A percentile compares a stretch with the other conserved stretches of the same genome.
Conservation (phyloP, 1,139 yeast genomes). For the Suhomyces anneliseae region DNA sequence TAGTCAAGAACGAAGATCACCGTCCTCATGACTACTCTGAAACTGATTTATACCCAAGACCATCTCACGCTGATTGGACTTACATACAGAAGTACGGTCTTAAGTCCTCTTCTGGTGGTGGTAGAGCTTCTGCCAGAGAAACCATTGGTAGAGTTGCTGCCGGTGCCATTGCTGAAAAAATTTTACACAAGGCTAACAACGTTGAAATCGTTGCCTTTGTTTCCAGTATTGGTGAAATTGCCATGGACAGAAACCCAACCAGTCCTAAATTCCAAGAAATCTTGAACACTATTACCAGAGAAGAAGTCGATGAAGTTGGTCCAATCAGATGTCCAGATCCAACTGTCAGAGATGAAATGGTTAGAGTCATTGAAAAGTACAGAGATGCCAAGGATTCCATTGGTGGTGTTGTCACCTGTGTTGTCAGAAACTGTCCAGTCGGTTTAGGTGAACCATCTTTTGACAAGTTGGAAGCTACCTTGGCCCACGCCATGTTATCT, state of each 20-base stretch:
- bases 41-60: slow-evolving; percentile 93
- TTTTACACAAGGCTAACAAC: slow-evolving; percentile 68
- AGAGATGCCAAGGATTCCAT: slow-evolving; percentile 89
- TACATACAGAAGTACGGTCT: slow-evolving; percentile 86
- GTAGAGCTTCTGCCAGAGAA: slow-evolving; percentile 95
- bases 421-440: slow-evolving; percentile 85
- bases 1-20: slow-evolving; percentile 91
- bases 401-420: slow-evolving; percentile 98
- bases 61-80: slow-evolving; percentile 97
- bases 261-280: slow-evolving; percentile 63
- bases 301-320: slow-evolving; percentile 80
- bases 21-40: slow-evolving; percentile 95
- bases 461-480: slow-evolving; percentile 89
- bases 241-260: slow-evolving; percentile 72
- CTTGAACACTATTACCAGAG: slow-evolving; percentile 78
- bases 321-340: slow-evolving; percentile 94
- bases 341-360: slow-evolving; percentile 72
- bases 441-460: slow-evolving; percentile 98
- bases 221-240: slow-evolving; percentile 77
- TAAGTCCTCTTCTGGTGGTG: slow-evolving; percentile 96
- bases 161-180: slow-evolving; percentile 96
- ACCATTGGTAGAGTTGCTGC: slow-evolving; percentile 99
- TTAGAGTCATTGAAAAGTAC: slow-evolving; percentile 79
- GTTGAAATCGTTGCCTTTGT: slow-evolving; percentile 98
- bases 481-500: slow-evolving; percentile 97